Base-by-base conservation (phyloP, 73 alveolate species). In the Symbiodinium pilosum region DNA sequence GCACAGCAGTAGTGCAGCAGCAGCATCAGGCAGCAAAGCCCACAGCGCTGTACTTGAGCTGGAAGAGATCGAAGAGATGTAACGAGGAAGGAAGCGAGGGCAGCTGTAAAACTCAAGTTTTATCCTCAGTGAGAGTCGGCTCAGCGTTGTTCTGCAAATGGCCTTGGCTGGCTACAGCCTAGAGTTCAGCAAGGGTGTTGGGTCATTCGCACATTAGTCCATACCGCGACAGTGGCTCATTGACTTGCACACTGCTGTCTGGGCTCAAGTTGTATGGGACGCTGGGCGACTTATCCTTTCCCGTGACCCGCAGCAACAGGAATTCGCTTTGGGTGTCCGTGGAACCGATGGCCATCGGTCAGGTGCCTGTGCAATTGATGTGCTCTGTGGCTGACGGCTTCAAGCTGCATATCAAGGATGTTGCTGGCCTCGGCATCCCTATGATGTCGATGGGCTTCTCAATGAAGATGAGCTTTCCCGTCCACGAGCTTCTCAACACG, bases 241-340 rank as follows among this genome's bases (percentile, higher is more conserved):
- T 6, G 59, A 47, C 59, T 47, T 9, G 59, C 59, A 47, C 59
- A 47, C 14, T 14, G 59, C 59, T 6, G 21, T 6, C 59, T 9
- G 20, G 81, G 81, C 81, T 20, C 81, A 64, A 64, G 81, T 28
- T 28, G 81, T 64, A n/a, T n/a, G 73, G 81, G 81, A 20, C 24
- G 81, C 81, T 64, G 81, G 81, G 38, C 28, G 81, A 64, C 81
- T 64, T 64, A 38, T 64, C 81, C 81, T 64, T 28, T 64, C 81
- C 81, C 34, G 81, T 38, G 38, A 38, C 81, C 81, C 34, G 39
- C 81, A 28, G 39, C 81, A 64, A 34, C 24, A 28, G 14, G 81
- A 64, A 64, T 64, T 20, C 81, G 81, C 73, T 30, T 24, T 28
- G 34, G 59, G 59, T 47, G 81, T 38, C 30, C 81, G n/a, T n/a